Percentiles rank a stretch among this genome's conserved stretches.
Conservation (phyloP, 768 basidiomycete genomes). For the Trametes cubensis region DNA sequence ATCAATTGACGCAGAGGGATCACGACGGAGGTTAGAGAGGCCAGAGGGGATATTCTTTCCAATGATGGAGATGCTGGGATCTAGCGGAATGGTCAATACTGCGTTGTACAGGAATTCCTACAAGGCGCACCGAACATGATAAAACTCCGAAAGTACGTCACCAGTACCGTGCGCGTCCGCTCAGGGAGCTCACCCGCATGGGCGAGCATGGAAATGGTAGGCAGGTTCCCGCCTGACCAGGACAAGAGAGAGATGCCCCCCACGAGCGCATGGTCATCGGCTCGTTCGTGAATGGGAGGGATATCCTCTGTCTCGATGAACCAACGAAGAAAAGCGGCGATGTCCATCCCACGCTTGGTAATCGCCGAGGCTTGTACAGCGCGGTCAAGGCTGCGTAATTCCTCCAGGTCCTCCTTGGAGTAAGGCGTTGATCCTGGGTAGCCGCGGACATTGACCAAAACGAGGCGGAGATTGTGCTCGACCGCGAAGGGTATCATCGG, state of each 20-base stretch:
- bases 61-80: conserved; percentile 5
- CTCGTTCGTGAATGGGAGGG: conserved; percentile 4
- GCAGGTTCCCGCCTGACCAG: conserved; percentile 26
- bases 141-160: conserved; percentile 19
- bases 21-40: neutral
- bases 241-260: conserved; percentile 18
- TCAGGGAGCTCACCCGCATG: conserved; percentile 17
- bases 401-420: conserved; percentile 23
- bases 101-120: neutral
- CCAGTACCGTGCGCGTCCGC: conserved; percentile 15
- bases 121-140: conserved; percentile 23
- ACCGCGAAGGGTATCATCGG: conserved; percentile 25
- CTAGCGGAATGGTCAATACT: neutral
- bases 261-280: neutral
- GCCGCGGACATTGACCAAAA: conserved; percentile 30
- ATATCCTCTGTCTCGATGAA: conserved; percentile 24
- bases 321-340: conserved; percentile 26
- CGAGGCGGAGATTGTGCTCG: conserved; percentile 28
- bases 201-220: conserved; percentile 20
- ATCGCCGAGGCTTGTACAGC: conserved; percentile 6
- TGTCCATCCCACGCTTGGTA: conserved; percentile 13
- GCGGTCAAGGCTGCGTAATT: neutral
- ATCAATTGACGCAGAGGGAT: neutral
- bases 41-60: conserved; percentile 9
- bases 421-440: conserved; percentile 32